Percentiles rank a stretch among this genome's conserved stretches.
These are phyloP conservation scores for Termitomyces sp. DNA, from an alignment of 768 basidiomycete genomes.

Conservation along the genomic window DNA sequence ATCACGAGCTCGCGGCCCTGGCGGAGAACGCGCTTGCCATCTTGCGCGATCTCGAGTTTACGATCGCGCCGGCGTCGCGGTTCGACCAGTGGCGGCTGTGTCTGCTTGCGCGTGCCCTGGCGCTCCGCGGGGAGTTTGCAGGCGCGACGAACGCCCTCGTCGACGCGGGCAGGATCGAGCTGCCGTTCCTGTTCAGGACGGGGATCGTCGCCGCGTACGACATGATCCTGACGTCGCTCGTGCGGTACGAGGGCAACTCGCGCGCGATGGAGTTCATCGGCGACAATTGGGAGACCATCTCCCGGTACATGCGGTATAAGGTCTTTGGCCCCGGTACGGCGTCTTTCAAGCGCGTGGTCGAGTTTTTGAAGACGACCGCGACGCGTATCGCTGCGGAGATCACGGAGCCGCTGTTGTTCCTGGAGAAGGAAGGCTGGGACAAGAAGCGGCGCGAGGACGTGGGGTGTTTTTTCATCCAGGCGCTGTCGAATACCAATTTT, in stretches of 20 bases:
- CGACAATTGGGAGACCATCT: slow-evolving; percentile 30
- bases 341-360: neutral
- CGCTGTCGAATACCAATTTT: slow-evolving; percentile 25
- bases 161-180: slow-evolving; percentile 16
- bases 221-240: slow-evolving; percentile 29
- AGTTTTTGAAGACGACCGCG: slow-evolving; percentile 11
- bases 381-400: slow-evolving; percentile 18
- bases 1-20: neutral
- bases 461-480: slow-evolving; percentile 37
- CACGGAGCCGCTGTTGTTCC: slow-evolving; percentile 25
- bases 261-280: slow-evolving; percentile 34
- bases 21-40: neutral
- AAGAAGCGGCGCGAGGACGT: slow-evolving; percentile 21
- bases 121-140: slow-evolving; percentile 7
- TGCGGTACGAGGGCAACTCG: slow-evolving; percentile 23
- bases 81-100: slow-evolving; percentile 11
- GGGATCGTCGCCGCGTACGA: slow-evolving; percentile 27
- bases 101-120: slow-evolving; percentile 7
- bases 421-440: slow-evolving; percentile 19
- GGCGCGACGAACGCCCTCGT: slow-evolving; percentile 17
- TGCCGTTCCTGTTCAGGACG: slow-evolving; percentile 16
- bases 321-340: neutral
- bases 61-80: neutral
- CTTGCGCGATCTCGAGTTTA: neutral
- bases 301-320: slow-evolving; percentile 12